These are phyloP conservation scores for Grosmannia huntii DNA, from an alignment of 2,329 filamentous ascomycete species.

Conservation along the genomic window DNA sequence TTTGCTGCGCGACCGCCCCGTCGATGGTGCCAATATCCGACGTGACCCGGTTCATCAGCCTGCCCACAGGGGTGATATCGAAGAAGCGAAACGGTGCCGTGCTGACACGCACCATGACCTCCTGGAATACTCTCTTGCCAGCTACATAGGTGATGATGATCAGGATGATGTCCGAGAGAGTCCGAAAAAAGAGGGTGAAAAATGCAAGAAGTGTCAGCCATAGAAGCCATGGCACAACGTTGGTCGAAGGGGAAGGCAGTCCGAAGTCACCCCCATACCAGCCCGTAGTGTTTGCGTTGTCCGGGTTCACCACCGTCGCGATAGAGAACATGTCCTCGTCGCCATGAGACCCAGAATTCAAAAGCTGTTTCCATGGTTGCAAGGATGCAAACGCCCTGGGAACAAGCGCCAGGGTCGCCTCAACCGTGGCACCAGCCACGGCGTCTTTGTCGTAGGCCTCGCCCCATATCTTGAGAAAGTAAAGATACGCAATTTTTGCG, in stretches of 20 bases:
- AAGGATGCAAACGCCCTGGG: constrained; percentile 4
- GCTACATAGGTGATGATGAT: constrained; percentile 70
- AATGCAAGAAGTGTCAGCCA: constrained; percentile 56
- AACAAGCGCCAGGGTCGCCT: neutral
- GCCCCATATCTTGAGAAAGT: constrained; percentile 81
- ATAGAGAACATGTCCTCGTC: constrained; percentile 3
- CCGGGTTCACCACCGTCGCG: neutral
- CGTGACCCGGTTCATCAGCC: constrained; percentile 84
- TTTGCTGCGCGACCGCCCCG: constrained; percentile 65
- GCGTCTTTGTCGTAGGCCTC: constrained; percentile 48
- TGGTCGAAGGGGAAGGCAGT: constrained; percentile 51
- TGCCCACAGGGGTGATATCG: constrained; percentile 77
- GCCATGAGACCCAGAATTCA: neutral
- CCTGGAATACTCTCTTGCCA: constrained; percentile 60
- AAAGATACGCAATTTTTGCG: constrained; percentile 53
- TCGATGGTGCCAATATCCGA: constrained; percentile 85
- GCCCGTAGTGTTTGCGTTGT: neutral
- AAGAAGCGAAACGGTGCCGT: constrained; percentile 81
- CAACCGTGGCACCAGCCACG: constrained; percentile 8
- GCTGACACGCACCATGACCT: constrained; percentile 61
- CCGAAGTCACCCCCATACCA: constrained; percentile 20
- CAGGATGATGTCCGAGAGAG: constrained; percentile 52
- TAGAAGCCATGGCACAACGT: constrained; percentile 63
- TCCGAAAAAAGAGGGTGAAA: constrained; percentile 44
- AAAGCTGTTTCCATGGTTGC: neutral